A percentile compares a stretch with the other conserved stretches of the same genome.
phyloP scores from a whole-genome alignment of 345 rosid species.

The Ailanthus altissimus region DNA sequence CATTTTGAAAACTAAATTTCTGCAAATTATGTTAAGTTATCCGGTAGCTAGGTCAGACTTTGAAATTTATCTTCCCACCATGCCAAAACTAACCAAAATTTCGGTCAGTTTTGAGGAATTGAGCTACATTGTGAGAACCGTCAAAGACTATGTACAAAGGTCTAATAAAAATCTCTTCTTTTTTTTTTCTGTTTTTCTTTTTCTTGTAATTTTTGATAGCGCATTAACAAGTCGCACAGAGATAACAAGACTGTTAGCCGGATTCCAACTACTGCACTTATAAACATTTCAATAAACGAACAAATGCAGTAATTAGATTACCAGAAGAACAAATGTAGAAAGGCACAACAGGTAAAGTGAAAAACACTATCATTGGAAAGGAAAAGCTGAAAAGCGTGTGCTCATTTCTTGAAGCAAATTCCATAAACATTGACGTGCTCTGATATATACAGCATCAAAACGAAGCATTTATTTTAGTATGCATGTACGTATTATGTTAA shows the following conservation, averaged over 20 bases:
- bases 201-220: background rate
- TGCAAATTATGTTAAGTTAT: no score
- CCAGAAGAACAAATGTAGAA: background rate
- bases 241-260: background rate
- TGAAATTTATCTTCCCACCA: no score
- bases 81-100: no score
- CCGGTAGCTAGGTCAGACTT: no score
- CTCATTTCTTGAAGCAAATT: no score
- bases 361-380: background rate
- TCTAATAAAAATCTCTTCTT: no score
- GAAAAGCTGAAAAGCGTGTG: background rate
- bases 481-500: slow-evolving; percentile 29
- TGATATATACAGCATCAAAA: slow-evolving; percentile 34
- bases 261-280: background rate
- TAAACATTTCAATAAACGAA: background rate
- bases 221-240: background rate
- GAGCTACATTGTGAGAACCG: no score
- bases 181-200: no score
- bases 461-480: slow-evolving; percentile 12
- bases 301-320: background rate
- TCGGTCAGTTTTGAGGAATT: no score
- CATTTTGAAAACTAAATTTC: no score
- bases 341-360: background rate
- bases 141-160: no score
- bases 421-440: background rate